Evolutionary conservation across 257 asterid species (phyloP).

Genomic region (Mitragyna speciosa): DNA sequence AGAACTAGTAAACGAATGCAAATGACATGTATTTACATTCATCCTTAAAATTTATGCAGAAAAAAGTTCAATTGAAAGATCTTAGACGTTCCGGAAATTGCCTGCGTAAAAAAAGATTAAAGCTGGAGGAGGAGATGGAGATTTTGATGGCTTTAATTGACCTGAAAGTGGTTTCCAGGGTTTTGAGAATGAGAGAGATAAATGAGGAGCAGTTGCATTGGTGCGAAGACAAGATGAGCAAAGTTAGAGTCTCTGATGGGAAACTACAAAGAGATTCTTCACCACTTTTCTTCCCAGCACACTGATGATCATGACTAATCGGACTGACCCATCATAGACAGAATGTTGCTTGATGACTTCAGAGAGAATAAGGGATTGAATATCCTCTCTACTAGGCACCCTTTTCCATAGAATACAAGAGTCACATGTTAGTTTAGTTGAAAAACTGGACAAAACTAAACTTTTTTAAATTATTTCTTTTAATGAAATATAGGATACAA

Average conservation of each 20-base stretch:
- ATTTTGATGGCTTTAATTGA: slow-evolving; percentile 68
- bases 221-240: slow-evolving; percentile 92
- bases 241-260: slow-evolving; percentile 72
- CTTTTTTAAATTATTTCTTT: background rate
- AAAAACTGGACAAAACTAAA: background rate
- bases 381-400: slow-evolving; percentile 19
- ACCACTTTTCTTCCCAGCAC: slow-evolving; percentile 91
- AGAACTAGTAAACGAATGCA: background rate
- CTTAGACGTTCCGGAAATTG: slow-evolving; percentile 53
- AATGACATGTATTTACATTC: background rate
- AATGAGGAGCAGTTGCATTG: slow-evolving; percentile 77
- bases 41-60: slow-evolving; percentile 47
- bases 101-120: slow-evolving; percentile 47
- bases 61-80: slow-evolving; percentile 62
- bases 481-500: too few relatives aligned
- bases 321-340: slow-evolving; percentile 18
- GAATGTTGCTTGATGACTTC: slow-evolving; percentile 34
- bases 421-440: background rate
- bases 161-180: slow-evolving; percentile 79
- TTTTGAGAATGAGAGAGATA: slow-evolving; percentile 68
- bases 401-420: background rate
- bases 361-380: slow-evolving; percentile 14
- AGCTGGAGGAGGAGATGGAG: slow-evolving; percentile 59
- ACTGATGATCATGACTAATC: slow-evolving; percentile 22
- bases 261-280: slow-evolving; percentile 77